A percentile compares a stretch with the other conserved stretches of the same genome.
Conservation (phyloP, 2,329 filamentous ascomycete genomes). For the Pseudogymnoascus sp. region DNA sequence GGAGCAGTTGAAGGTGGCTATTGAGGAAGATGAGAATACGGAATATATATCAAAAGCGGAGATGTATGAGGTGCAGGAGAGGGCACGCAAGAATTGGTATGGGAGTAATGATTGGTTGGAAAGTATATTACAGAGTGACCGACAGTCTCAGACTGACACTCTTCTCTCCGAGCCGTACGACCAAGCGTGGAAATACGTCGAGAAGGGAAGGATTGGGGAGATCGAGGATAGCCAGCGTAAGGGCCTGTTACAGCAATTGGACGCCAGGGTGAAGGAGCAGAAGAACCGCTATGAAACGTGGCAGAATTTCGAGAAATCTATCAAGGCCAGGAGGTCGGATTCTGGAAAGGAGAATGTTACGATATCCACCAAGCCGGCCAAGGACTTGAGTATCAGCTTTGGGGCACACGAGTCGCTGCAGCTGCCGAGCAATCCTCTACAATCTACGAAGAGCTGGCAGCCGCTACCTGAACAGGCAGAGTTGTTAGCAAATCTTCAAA, state of each 20-base stretch:
- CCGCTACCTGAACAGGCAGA: constrained; percentile 25
- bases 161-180: constrained; percentile 64
- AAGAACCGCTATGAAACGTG: constrained; percentile 63
- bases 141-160: constrained; percentile 47
- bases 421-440: constrained; percentile 11
- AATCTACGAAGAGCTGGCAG: constrained; percentile 18
- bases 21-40: constrained; percentile 25
- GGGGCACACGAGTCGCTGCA: constrained; percentile 43
- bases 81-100: constrained; percentile 68
- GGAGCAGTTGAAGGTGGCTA: constrained; percentile 35
- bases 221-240: constrained; percentile 41
- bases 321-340: constrained; percentile 26
- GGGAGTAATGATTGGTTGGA: constrained; percentile 71
- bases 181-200: constrained; percentile 62
- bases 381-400: constrained; percentile 50
- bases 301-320: constrained; percentile 55
- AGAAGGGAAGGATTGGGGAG: constrained; percentile 50
- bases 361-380: constrained; percentile 5
- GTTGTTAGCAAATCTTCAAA: constrained; percentile 25
- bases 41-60: constrained; percentile 33
- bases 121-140: constrained; percentile 61
- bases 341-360: constrained; percentile 17
- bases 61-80: constrained; percentile 46
- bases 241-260: constrained; percentile 64
- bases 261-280: constrained; percentile 60